Conservation (phyloP, 495 filamentous ascomycete species). For the Penicillium egyptiacum region DNA sequence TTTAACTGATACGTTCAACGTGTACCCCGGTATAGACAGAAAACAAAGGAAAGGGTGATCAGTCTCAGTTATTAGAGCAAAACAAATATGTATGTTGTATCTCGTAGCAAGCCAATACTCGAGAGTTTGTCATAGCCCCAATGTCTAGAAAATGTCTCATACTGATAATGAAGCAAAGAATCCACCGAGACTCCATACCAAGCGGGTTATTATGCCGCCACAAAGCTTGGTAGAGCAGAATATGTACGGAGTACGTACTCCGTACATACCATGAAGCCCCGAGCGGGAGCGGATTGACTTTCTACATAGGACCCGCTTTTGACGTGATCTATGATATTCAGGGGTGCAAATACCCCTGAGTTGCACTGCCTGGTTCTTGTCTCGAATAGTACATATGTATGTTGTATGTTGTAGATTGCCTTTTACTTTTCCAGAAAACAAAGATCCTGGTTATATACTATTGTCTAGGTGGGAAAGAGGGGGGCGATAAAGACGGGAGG, state of each 20-base stretch:
- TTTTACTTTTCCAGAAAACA: not conserved
- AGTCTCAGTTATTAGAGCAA: not conserved
- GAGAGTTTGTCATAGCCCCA: not conserved
- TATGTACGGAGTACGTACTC: too few relatives aligned
- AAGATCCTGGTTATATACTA: not conserved
- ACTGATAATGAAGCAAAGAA: not conserved
- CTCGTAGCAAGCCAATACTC: not conserved
- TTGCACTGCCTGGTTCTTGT: not conserved
- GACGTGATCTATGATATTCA: slow-evolving; percentile 9
- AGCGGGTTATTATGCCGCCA: not conserved
- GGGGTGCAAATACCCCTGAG: slow-evolving; percentile 5
- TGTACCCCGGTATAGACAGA: not conserved
- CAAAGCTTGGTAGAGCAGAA: slow-evolving; percentile 4
- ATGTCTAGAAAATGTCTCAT: not conserved
- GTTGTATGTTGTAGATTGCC: not conserved
- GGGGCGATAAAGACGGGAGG: not conserved
- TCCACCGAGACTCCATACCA: not conserved
- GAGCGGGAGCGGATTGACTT: not conserved
- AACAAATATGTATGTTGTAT: not conserved
- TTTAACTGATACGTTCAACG: not conserved
- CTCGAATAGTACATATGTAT: not conserved
- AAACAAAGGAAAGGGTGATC: not conserved
- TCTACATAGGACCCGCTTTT: not conserved
- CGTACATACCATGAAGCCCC: not conserved
- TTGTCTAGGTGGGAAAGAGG: not conserved